Evolutionary conservation across 2,329 filamentous ascomycete species (phyloP), one percentile per base, ranked within the genome.

Genomic region (Diaporthe caulivora): DNA sequence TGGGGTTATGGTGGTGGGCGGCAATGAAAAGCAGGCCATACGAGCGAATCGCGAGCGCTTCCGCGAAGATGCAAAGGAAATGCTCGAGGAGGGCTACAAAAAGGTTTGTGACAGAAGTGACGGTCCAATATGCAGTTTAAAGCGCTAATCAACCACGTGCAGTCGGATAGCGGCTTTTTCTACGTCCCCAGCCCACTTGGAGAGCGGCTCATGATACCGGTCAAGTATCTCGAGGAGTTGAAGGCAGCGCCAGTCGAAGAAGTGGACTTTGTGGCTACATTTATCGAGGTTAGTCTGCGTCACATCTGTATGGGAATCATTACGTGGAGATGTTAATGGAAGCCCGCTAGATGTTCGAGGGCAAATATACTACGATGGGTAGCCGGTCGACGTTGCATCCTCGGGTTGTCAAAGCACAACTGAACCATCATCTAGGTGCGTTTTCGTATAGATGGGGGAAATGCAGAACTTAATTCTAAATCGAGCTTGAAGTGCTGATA

Each of bases 351-450:
- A 81, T 81, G 79, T 81, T 81, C 55, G 80, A 80, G 70, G 80
- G 78, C n/a, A 78, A 78, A 70, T 80, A 81, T 72, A 81, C 79
- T 0, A 79, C 78, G 0, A 78, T 81, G 74, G 79, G 80, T 21
- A 80, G 77, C 47, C 76, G 79, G 9, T 78, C 76, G 2, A 79
- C 77, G 0, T 72, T 80, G 26, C 80, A 80, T 51, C 78, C 79
- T 17, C 74, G 79, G 3, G 77, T 79, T 2, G 76, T 78, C 51
- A 78, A 76, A 42, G 74, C 60, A 15, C 75, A 79, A 37, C 31
- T 81, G 8, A 80, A 80, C 62, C 77, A 78, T 21, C 67, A 78
- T 60, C 42, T 80, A 17, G 65, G 76, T 44, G 71, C 75, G 68
- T 79, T 2, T 75, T 77, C 34, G 29, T 11, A 21, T 13, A 6